phyloP scores from a whole-genome alignment of 106 monocot genomes.

The Dendrobium huoshanense region DNA sequence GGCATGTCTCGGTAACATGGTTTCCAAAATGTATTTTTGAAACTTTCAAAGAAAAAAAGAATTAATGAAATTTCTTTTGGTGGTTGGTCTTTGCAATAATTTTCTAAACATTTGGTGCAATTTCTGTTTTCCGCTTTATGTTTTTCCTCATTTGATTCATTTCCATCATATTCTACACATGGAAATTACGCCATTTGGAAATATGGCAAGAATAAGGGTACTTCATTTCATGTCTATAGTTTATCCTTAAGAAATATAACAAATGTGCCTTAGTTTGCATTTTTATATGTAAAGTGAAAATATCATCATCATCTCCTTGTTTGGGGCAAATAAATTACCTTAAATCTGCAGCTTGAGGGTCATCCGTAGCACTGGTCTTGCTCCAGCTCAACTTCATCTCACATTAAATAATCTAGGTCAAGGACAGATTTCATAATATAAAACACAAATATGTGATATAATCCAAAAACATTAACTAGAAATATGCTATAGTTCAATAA shows the following conservation, averaged over 20 bases:
- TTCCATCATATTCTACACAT: background rate
- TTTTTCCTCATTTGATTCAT: background rate
- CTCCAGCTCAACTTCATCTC: too few species aligned
- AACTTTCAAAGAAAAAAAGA: background rate
- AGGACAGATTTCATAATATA: too few species aligned
- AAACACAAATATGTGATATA: too few species aligned
- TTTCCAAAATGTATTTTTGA: background rate
- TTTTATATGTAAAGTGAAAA: background rate
- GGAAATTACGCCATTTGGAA: background rate
- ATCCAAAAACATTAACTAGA: too few species aligned
- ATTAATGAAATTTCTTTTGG: background rate
- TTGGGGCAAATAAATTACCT: background rate
- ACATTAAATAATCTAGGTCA: too few species aligned
- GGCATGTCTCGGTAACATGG: too few species aligned
- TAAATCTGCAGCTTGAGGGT: too few species aligned
- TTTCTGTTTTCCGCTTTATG: background rate
- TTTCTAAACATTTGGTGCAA: background rate
- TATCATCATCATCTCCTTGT: background rate
- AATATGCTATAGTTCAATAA: too few species aligned
- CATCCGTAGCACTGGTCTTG: too few species aligned
- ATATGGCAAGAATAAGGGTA: background rate
- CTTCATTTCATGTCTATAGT: background rate
- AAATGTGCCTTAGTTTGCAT: too few species aligned
- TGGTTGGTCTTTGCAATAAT: background rate
- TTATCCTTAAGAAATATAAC: too few species aligned